phyloP scores from a whole-genome alignment of 306 rosid species.

The Begonia peltatifolia region DNA sequence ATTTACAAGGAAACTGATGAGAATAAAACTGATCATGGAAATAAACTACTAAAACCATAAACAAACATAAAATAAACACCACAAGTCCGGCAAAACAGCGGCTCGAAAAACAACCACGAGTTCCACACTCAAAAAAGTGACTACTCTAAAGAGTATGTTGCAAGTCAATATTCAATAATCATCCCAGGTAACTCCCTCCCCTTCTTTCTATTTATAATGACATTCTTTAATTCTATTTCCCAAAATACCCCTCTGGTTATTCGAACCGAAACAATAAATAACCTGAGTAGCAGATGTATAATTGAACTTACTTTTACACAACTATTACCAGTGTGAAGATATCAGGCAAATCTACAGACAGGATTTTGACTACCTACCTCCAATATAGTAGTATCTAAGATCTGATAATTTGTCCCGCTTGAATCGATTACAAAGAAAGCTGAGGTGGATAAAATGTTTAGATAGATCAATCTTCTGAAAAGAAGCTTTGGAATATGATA shows the following conservation, averaged over 20 bases:
- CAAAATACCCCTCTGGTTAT: too few relatives aligned
- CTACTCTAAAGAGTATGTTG: too few relatives aligned
- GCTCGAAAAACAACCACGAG: too few relatives aligned
- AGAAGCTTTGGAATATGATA: neutral
- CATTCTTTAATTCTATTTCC: too few relatives aligned
- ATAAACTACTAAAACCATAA: too few relatives aligned
- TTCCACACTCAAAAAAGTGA: too few relatives aligned
- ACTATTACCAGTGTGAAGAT: neutral
- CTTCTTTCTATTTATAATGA: too few relatives aligned
- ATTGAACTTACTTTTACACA: neutral
- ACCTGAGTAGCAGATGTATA: slow-evolving; percentile 6
- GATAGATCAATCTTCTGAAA: neutral
- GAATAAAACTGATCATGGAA: too few relatives aligned
- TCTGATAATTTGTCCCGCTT: slow-evolving; percentile 4
- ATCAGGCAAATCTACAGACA: neutral
- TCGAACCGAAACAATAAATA: neutral
- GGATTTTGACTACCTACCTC: slow-evolving; percentile 14
- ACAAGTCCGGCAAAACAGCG: too few relatives aligned
- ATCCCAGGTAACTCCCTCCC: too few relatives aligned
- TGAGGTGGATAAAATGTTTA: neutral
- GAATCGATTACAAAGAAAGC: slow-evolving; percentile 9
- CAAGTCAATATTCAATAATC: too few relatives aligned
- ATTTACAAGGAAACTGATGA: neutral
- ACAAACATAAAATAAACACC: too few relatives aligned
- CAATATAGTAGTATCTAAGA: slow-evolving; percentile 7